Evolutionary conservation across 2,329 filamentous ascomycete species (phyloP).

Genomic region (Colletotrichum tabaci): DNA sequence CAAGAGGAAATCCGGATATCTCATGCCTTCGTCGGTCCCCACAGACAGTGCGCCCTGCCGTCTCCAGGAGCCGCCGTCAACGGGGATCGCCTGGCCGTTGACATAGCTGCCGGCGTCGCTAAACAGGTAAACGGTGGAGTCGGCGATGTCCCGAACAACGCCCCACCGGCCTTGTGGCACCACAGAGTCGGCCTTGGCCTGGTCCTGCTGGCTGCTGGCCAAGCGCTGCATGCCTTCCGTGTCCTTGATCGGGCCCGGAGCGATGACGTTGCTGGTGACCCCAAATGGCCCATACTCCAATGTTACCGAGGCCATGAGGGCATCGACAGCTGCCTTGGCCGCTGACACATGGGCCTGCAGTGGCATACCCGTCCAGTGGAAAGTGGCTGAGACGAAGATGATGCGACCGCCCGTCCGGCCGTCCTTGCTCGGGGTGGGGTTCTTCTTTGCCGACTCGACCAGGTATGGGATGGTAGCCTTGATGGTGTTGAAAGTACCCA

Average conservation of each 20-base stretch:
- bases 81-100: constrained; percentile 85
- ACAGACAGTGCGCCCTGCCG: constrained; percentile 62
- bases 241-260: constrained; percentile 86
- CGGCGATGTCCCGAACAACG: constrained; percentile 87
- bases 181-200: constrained; percentile 53
- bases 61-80: constrained; percentile 75
- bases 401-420: constrained; percentile 85
- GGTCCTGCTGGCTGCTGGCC: constrained; percentile 56
- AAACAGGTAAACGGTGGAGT: constrained; percentile 92
- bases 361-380: constrained; percentile 90
- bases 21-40: constrained; percentile 63
- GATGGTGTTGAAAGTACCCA: constrained; percentile 94
- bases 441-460: constrained; percentile 77
- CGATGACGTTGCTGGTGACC: constrained; percentile 88
- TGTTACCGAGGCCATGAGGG: constrained; percentile 82
- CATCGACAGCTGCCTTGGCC: constrained; percentile 92
- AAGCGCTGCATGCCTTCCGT: constrained; percentile 86
- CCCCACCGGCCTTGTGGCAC: constrained; percentile 86
- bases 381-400: constrained; percentile 89
- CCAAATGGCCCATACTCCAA: constrained; percentile 93
- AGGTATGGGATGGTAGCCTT: constrained; percentile 92
- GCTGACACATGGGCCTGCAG: constrained; percentile 92
- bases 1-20: constrained; percentile 67
- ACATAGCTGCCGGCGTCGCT: constrained; percentile 89
- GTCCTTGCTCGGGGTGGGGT: constrained; percentile 71